phyloP scores from a whole-genome alignment of 139 green algal genomes.

The Zygnema circumcarinatum region DNA sequence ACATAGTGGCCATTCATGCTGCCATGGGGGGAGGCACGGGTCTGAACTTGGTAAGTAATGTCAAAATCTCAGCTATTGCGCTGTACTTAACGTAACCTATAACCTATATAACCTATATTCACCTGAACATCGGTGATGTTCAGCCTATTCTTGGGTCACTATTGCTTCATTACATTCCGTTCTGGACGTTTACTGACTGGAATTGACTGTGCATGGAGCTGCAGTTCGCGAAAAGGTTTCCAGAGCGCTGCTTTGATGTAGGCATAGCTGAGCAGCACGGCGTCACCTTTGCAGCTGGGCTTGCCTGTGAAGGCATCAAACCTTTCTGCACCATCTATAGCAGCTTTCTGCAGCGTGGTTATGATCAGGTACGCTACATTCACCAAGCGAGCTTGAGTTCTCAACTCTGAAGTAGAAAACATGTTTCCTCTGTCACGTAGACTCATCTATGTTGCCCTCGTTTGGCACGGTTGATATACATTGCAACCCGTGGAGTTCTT shows the following conservation, averaged over 20 bases:
- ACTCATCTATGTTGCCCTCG: too few relatives aligned
- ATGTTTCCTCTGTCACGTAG: too few relatives aligned
- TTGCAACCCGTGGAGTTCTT: too few relatives aligned
- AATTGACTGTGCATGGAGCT: neutral
- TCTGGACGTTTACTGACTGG: neutral
- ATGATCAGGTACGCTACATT: slow-evolving; percentile 74
- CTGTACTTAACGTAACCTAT: too few relatives aligned
- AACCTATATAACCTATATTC: too few relatives aligned
- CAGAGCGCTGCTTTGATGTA: slow-evolving; percentile 90
- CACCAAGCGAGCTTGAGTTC: too few relatives aligned
- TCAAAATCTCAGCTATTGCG: slow-evolving; percentile 35
- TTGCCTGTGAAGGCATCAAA: slow-evolving; percentile 92
- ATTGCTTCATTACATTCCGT: too few relatives aligned
- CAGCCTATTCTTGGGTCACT: too few relatives aligned
- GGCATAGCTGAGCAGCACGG: slow-evolving; percentile 99
- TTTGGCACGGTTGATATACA: too few relatives aligned
- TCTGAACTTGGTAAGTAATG: slow-evolving; percentile 73
- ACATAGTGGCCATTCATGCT: slow-evolving; percentile 93
- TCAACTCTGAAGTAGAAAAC: too few relatives aligned
- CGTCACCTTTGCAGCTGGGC: slow-evolving; percentile 93
- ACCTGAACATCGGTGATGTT: too few relatives aligned
- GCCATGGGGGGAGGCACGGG: slow-evolving; percentile 98
- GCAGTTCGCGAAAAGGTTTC: slow-evolving; percentile 66
- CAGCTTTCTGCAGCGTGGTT: slow-evolving; percentile 96
- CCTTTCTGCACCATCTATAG: slow-evolving; percentile 98